Base-by-base conservation (phyloP, 306 rosid genomes). In the Luffa acutangula region DNA sequence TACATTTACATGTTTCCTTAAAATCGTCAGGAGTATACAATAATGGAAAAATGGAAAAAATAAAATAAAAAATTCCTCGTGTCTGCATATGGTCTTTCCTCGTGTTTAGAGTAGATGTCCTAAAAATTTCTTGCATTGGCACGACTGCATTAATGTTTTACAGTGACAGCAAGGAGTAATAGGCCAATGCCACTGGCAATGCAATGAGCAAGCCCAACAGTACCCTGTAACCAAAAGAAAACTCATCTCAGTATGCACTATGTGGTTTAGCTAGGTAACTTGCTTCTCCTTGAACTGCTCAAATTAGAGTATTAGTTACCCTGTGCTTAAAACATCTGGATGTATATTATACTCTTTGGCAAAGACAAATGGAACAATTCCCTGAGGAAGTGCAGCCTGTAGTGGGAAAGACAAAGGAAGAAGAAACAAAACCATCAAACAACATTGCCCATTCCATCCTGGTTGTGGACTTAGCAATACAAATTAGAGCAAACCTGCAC, bases 381-480 rank as follows among this genome's bases (percentile, higher is more conserved):
- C 99, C 81, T 91, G 99, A 63, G 99, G 99, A 41, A 95, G 89
- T 79, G 97, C 93, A 42, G 99, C 99, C 99, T 95, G 88, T 82
- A 83, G 43, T 82, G 82, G 43, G 70, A 78, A 37, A 76, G 48
- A 76, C 8, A 75, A 75, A 56, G 12, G 9, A 53, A 17, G 52
- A 57, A 37, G 79, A 52, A 52, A 75, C 48, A 75, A 75, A 21
- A 18, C 17, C 9, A 20, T 41, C 17, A 51, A 78, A 77, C 52
- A 9, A 21, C 56, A 17, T 20, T 76, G 52, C 12, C 46, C n/a
- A 41, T 53, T 11, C 46, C n/a, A 41, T 53, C 52, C 67, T 39
- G 21, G 5, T 52, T 76, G 36, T 18, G 46, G 52, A 20, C 20
- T 12, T 37, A 20, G 5, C 9, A 11, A 76, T 39, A 7, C 41